phyloP scores from a whole-genome alignment of 2,329 filamentous ascomycete species.

The Epicoccum nigrum region DNA sequence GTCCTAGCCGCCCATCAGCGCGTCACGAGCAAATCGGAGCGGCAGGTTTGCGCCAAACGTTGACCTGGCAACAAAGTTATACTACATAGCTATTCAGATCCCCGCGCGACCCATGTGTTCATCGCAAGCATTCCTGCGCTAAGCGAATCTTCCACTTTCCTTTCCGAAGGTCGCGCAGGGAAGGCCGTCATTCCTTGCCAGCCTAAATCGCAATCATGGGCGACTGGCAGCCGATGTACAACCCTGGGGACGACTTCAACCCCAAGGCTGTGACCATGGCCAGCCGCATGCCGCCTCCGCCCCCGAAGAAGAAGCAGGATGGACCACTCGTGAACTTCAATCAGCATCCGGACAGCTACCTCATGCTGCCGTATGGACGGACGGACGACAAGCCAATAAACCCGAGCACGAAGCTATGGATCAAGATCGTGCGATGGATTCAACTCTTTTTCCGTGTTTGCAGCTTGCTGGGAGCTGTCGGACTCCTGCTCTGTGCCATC shows the following conservation, averaged over 20 bases:
- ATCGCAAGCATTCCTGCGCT: slow-evolving; percentile 45
- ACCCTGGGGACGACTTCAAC: slow-evolving; percentile 67
- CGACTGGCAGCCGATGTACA: slow-evolving; percentile 61
- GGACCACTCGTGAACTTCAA: slow-evolving; percentile 85
- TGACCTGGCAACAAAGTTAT: slow-evolving; percentile 28
- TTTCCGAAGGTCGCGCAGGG: slow-evolving; percentile 33
- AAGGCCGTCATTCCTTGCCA: slow-evolving; percentile 37
- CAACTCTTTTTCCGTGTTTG: slow-evolving; percentile 73
- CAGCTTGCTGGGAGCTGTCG: slow-evolving; percentile 71
- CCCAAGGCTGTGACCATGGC: slow-evolving; percentile 84
- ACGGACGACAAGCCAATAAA: slow-evolving; percentile 70
- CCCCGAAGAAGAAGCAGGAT: slow-evolving; percentile 66
- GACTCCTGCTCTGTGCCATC: slow-evolving; percentile 76
- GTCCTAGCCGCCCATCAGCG: slow-evolving; percentile 17
- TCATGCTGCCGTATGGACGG: slow-evolving; percentile 67
- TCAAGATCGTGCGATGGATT: slow-evolving; percentile 71
- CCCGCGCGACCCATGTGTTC: slow-evolving; percentile 35
- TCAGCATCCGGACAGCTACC: slow-evolving; percentile 79
- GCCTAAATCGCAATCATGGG: slow-evolving; percentile 43
- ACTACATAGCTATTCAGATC: slow-evolving; percentile 37
- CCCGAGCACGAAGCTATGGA: slow-evolving; percentile 69
- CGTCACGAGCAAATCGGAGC: slow-evolving; percentile 11
- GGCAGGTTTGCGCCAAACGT: slow-evolving; percentile 12
- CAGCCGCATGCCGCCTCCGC: slow-evolving; percentile 69
- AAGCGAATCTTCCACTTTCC: slow-evolving; percentile 38